Evolutionary conservation across 2,329 filamentous ascomycete species (phyloP), one percentile per base, ranked within the genome.

Genomic region (Venturia effusa): DNA sequence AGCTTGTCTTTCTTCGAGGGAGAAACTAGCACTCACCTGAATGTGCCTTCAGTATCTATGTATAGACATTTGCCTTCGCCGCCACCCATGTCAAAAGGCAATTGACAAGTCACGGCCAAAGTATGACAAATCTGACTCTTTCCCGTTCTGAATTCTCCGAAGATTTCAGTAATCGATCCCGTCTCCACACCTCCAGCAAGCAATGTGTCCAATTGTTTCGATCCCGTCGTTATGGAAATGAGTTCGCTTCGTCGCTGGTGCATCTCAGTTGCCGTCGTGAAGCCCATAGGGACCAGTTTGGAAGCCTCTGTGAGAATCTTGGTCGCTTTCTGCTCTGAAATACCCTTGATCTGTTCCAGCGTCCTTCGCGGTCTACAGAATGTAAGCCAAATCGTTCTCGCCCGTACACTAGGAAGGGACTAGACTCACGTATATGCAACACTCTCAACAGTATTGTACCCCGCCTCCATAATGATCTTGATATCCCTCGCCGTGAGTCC

Each of bases 81-180:
- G 64, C 94, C 94, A 62, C 94, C 95, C 93, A 97, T 97, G 73
- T 99, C 94, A 73, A 99, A 97, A 0, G 94, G 94, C 54, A 99
- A 76, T 75, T 99, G 94, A 73, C 95, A 99, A 59, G 94, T 99
- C 37, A 99, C 94, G 0, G 95, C 94, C n/a, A 99, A 82, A 0
- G 94, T 99, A 74, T 99, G 95, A 71, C 94, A 99, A 65, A 99
- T 93, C 76, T 99, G 94, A 79, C 92, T 96, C 79, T 99, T 99
- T 75, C 94, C 95, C 0, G 94, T 99, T 70, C 94, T 84, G 73
- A 99, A 99, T 75, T 99, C 94, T 73, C 94, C 94, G 73, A 99
- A 99, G 3, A 99, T 88, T 76, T 99, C 95, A 0, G 95, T 99
- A 63, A 99, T 95, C 10, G 92, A 97, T 55, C 95, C 95, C 0